Evolutionary conservation across 2,329 filamentous ascomycete genomes (phyloP).

Genomic region (Cyphellophora attinorum): DNA sequence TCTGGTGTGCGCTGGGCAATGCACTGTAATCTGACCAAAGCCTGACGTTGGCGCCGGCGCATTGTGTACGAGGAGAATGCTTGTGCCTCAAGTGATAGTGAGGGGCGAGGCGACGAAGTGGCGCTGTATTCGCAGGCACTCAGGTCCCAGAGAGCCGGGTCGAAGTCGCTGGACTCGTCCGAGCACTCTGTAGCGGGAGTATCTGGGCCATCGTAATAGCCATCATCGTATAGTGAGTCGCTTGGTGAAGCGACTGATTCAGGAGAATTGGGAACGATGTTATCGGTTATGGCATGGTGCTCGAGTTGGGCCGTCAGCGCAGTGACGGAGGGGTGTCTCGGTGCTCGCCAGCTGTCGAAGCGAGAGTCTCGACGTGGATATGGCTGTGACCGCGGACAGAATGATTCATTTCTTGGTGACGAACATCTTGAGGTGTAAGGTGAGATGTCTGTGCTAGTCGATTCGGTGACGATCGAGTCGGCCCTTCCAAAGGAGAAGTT

Average conservation of each 20-base stretch:
- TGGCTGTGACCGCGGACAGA: constrained; percentile 4
- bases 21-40: constrained; percentile 19
- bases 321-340: constrained; percentile 15
- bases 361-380: constrained; percentile 13
- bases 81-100: constrained; percentile 19
- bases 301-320: constrained; percentile 16
- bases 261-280: constrained; percentile 2
- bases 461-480: constrained; percentile 9
- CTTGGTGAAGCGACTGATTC: constrained; percentile 8
- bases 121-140: constrained; percentile 16
- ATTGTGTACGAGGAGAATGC: constrained; percentile 15
- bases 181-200: constrained; percentile 14
- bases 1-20: constrained; percentile 16
- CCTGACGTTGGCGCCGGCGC: constrained; percentile 16
- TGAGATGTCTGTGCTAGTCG: constrained; percentile 15
- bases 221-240: constrained; percentile 13
- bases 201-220: constrained; percentile 17
- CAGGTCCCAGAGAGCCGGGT: constrained; percentile 17
- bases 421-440: constrained; percentile 17
- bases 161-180: constrained; percentile 13
- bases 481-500: constrained; percentile 18
- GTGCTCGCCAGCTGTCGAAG: constrained; percentile 14
- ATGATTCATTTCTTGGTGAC: constrained; percentile 9
- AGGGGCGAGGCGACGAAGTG: constrained; percentile 17
- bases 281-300: constrained; percentile 15